Evolutionary conservation across 108 stramenopile species (phyloP), one percentile per base, ranked within the genome.

Genomic region (Discostella stelligeroides): DNA sequence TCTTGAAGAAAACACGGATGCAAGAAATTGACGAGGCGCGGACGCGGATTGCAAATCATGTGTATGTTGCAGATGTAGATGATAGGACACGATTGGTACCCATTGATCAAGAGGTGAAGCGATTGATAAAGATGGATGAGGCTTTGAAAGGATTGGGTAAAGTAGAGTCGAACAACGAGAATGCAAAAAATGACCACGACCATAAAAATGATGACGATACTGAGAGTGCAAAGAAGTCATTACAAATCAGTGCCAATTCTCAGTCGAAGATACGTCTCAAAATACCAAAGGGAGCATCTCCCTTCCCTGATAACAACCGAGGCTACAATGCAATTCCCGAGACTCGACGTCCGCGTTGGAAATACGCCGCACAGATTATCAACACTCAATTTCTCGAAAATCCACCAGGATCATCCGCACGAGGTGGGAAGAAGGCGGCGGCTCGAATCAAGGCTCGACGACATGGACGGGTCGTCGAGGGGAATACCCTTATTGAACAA

Each of bases 341-440:
- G 47, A 66, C 75, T 12, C 71, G 72, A 14, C 66, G 92, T 24
- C 76, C 76, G 37, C 88, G 90, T 38, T 91, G 85, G 84, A 91
- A 94, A 77, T 94, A 64, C 64, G 90, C 88, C 18, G 92, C 92
- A 7, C 77, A 91, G 75, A 76, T 86, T 20, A 88, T 94, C 66
- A 84, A 94, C 68, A 89, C 88, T 1, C 82, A 87, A 9, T 71
- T 76, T 10, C 53, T 85, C 63, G 72, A 81, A 25, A 83, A 81
- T 48, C 58, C 65, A 5, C 39, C 58, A 4, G 46, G 56, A 47
- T 66, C 73, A 5, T n/a, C n/a, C n/a, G 8, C 41, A 10, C 51
- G 37, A 29, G 57, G 48, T 18, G 61, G 73, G 20, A 69, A 70
- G 55, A 66, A 62, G 43, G 60, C 30, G 13, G 78, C 73, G 13